Percentiles rank a stretch among this genome's conserved stretches.
Conservation (phyloP, 192 early-diverging fungal species). For the Dissophora ornata region DNA sequence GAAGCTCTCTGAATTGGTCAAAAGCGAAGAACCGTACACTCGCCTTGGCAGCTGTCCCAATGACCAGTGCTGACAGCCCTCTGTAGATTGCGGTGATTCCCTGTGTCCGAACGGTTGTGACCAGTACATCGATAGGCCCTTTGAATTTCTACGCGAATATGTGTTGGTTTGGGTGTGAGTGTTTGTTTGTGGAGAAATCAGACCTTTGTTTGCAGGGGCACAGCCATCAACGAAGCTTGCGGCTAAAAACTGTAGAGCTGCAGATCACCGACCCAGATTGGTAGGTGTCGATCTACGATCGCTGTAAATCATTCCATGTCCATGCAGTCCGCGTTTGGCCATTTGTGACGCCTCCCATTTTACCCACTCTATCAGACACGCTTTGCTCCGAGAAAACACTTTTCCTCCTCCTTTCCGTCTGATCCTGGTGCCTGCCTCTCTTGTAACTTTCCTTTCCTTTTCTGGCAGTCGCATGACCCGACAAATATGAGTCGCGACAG, state of each 20-base stretch:
- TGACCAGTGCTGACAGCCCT: slow-evolving; percentile 87
- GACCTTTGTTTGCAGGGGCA: too few species aligned
- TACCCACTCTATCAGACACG: too few species aligned
- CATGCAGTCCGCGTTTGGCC: too few species aligned
- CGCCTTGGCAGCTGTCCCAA: slow-evolving; percentile 92
- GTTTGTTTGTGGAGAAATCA: too few species aligned
- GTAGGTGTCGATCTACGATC: too few species aligned
- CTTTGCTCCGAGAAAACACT: too few species aligned
- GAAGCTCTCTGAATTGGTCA: slow-evolving; percentile 79
- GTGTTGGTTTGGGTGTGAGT: background rate
- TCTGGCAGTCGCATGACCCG: background rate
- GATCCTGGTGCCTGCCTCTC: background rate
- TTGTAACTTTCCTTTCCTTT: background rate
- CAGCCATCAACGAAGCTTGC: too few species aligned
- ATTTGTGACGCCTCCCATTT: too few species aligned
- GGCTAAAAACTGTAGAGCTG: too few species aligned
- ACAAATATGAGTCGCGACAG: too few species aligned
- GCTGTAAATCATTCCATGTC: too few species aligned
- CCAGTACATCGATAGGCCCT: slow-evolving; percentile 84
- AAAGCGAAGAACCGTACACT: slow-evolving; percentile 94
- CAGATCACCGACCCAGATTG: too few species aligned
- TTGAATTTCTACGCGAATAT: slow-evolving; percentile 59
- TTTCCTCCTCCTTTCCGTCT: slow-evolving; percentile 3
- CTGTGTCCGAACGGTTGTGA: slow-evolving; percentile 75
- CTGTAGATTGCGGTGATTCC: slow-evolving; percentile 84